Evolutionary conservation across 129 eudicot species (phyloP).

Genomic region (Escallonia herrerae): DNA sequence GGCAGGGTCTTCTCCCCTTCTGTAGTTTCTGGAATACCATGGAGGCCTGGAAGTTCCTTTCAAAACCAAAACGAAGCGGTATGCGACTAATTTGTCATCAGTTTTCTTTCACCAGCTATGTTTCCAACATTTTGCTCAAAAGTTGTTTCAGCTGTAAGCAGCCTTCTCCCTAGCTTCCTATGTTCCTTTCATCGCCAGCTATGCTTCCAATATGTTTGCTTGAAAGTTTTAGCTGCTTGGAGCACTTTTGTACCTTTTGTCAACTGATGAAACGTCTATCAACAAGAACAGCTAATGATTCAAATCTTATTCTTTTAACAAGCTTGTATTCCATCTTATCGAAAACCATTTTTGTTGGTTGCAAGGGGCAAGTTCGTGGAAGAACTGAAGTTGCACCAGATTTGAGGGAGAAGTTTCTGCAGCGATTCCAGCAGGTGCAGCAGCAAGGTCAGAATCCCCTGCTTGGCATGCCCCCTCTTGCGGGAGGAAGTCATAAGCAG

Average conservation of each 20-base stretch:
- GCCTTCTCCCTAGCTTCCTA: too few relatives aligned
- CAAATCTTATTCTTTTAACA: too few relatives aligned
- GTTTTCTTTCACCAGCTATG: too few relatives aligned
- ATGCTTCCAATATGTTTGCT: too few relatives aligned
- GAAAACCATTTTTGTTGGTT: not conserved
- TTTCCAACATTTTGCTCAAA: too few relatives aligned
- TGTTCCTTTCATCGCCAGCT: too few relatives aligned
- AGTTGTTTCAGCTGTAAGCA: too few relatives aligned
- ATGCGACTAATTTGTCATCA: conserved; percentile 12
- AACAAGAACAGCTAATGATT: too few relatives aligned
- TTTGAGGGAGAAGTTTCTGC: conserved; percentile 89
- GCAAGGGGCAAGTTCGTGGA: conserved; percentile 79
- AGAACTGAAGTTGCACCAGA: conserved; percentile 97
- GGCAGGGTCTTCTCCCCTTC: conserved; percentile 68
- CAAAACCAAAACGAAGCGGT: conserved; percentile 87
- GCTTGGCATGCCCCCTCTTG: conserved; percentile 62
- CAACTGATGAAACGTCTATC: too few relatives aligned
- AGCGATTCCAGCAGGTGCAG: conserved; percentile 82
- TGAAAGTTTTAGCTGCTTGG: too few relatives aligned
- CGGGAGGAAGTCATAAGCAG: conserved; percentile 65
- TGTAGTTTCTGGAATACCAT: conserved; percentile 74
- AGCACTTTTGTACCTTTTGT: too few relatives aligned
- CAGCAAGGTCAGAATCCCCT: conserved; percentile 79
- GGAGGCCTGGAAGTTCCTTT: conserved; percentile 98
- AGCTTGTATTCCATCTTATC: not conserved